Percentiles rank a stretch among this genome's conserved stretches.
Conservation (phyloP, 169 alveolate genomes). For the Eimeria nieschulzi region DNA sequence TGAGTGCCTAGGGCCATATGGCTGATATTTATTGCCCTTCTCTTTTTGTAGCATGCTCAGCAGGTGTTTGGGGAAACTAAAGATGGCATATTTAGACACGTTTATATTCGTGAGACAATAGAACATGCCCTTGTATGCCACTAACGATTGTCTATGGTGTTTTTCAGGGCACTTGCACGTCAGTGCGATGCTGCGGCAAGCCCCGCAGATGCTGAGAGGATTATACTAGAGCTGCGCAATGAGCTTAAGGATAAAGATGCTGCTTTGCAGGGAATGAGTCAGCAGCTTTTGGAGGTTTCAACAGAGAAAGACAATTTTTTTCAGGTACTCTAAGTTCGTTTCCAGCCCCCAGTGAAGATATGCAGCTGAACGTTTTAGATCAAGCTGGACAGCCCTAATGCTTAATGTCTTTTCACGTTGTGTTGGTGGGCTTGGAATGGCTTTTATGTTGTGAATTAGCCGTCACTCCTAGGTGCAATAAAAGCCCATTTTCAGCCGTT, state of each 20-base stretch:
- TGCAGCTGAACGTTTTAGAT: too few species aligned
- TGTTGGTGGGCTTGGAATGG: too few species aligned
- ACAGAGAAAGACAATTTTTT: slow-evolving; percentile 41
- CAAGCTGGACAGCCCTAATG: too few species aligned
- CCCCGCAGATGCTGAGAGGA: background rate
- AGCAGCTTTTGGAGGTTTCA: slow-evolving; percentile 45
- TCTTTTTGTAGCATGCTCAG: background rate
- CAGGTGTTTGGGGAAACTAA: background rate
- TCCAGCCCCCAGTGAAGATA: too few species aligned
- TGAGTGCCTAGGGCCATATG: background rate
- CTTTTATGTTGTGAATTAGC: too few species aligned
- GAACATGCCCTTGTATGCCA: too few species aligned
- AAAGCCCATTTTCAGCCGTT: background rate
- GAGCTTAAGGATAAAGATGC: slow-evolving; percentile 39
- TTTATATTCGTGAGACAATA: too few species aligned
- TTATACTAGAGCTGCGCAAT: background rate
- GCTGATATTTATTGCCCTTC: background rate
- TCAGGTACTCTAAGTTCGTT: background rate
- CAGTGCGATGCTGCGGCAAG: slow-evolving; percentile 1
- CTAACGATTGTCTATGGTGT: background rate
- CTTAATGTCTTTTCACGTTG: too few species aligned
- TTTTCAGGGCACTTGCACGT: slow-evolving; percentile 31
- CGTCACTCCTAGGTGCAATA: too few species aligned
- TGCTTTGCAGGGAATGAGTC: slow-evolving; percentile 30
- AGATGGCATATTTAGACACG: too few species aligned